These are phyloP conservation scores for Chalciporus chontae DNA, from an alignment of 768 basidiomycete genomes.

Conservation along the genomic window DNA sequence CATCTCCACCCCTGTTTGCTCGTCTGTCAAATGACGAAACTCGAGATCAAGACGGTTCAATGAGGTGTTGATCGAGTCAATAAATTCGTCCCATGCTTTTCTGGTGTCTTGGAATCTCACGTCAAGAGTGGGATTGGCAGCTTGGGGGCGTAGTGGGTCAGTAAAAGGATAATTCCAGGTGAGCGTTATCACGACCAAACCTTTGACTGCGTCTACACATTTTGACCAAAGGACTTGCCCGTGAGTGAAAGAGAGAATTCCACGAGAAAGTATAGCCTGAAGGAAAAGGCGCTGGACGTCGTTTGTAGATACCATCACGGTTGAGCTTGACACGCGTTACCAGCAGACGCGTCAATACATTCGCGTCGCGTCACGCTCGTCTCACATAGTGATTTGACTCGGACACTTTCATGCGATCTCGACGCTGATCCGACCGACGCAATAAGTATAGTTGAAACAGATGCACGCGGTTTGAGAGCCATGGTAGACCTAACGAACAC, in stretches of 20 bases:
- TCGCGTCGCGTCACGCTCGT: not conserved
- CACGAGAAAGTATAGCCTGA: slow-evolving; percentile 72
- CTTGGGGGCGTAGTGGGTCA: slow-evolving; percentile 33
- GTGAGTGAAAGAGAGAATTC: slow-evolving; percentile 59
- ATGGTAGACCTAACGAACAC: too few relatives aligned
- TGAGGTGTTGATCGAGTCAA: slow-evolving; percentile 54
- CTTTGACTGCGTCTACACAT: slow-evolving; percentile 63
- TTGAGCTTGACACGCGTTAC: slow-evolving; percentile 2
- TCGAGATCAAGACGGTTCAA: slow-evolving; percentile 73
- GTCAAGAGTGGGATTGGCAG: slow-evolving; percentile 48
- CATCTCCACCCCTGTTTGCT: slow-evolving; percentile 58
- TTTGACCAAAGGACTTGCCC: slow-evolving; percentile 66
- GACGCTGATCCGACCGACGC: too few relatives aligned
- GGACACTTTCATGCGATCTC: too few relatives aligned
- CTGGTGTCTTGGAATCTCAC: slow-evolving; percentile 39
- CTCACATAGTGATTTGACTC: not conserved
- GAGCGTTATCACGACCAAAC: slow-evolving; percentile 33
- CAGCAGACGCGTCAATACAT: slow-evolving; percentile 1
- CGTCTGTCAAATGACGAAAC: slow-evolving; percentile 60
- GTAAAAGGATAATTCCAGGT: not conserved
- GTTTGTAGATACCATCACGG: slow-evolving; percentile 43
- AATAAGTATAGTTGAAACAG: too few relatives aligned
- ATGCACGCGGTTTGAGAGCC: too few relatives aligned
- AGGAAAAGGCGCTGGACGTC: slow-evolving; percentile 78
- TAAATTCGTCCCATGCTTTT: slow-evolving; percentile 57